Evolutionary conservation across 768 basidiomycete species (phyloP).

Genomic region (Lepiota venenata): DNA sequence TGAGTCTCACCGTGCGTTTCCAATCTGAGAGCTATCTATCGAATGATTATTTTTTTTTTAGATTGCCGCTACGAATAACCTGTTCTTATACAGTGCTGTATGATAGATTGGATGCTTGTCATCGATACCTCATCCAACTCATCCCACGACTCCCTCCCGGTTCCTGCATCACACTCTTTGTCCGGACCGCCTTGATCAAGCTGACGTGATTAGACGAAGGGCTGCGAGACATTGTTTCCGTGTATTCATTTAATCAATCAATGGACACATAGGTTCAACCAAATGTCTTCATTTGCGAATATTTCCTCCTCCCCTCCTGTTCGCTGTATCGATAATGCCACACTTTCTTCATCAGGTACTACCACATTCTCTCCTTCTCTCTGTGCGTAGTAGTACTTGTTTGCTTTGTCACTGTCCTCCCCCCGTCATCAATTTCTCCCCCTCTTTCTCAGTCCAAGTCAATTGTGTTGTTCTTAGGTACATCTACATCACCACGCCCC

Average conservation of each 20-base stretch:
- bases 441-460: background rate
- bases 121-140: background rate
- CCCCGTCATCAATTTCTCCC: background rate
- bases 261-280: constrained; percentile 8
- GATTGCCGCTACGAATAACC: constrained; percentile 97
- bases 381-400: background rate
- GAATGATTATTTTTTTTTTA: constrained; percentile 28
- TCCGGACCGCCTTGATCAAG: background rate
- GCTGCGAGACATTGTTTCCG: constrained; percentile 2
- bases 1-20: constrained; percentile 36
- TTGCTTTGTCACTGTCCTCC: too few species aligned
- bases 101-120: constrained; percentile 29
- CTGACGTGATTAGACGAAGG: constrained; percentile 9
- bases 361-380: background rate
- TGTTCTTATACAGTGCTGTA: constrained; percentile 82
- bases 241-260: constrained; percentile 8
- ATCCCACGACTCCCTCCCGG: background rate
- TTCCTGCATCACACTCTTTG: background rate
- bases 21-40: constrained; percentile 7
- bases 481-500: background rate
- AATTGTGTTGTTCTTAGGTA: background rate
- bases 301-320: background rate
- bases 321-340: background rate
- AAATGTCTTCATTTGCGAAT: background rate
- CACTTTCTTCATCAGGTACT: background rate